These are phyloP conservation scores for Suillus clintonianus DNA, from an alignment of 768 basidiomycete species.

Conservation along the genomic window DNA sequence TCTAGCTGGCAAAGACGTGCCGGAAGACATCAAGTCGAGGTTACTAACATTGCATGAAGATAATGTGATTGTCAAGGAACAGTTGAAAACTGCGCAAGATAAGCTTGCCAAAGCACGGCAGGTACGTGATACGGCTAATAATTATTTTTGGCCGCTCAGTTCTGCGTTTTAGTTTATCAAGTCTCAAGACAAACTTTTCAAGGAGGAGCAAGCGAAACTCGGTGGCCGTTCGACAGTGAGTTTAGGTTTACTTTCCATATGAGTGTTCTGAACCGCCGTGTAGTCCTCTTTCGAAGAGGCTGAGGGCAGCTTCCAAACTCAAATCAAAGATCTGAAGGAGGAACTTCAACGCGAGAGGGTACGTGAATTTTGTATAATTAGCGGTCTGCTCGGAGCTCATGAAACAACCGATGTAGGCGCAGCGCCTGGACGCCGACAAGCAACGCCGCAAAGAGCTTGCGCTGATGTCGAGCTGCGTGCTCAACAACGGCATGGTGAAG, in stretches of 20 bases:
- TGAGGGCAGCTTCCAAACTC: slow-evolving; percentile 62
- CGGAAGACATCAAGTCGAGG: slow-evolving; percentile 79
- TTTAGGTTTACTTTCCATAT: slow-evolving; percentile 10
- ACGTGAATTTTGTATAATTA: neutral
- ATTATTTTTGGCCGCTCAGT: neutral
- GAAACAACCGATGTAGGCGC: slow-evolving; percentile 36
- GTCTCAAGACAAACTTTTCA: slow-evolving; percentile 86
- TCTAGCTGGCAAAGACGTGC: slow-evolving; percentile 74
- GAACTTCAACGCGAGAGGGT: slow-evolving; percentile 64
- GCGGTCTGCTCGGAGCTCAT: neutral
- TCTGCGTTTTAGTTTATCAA: slow-evolving; percentile 76
- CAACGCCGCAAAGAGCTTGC: slow-evolving; percentile 78
- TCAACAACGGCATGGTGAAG: slow-evolving; percentile 65
- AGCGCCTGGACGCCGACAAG: slow-evolving; percentile 53
- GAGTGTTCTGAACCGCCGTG: slow-evolving; percentile 2
- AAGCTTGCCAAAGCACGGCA: slow-evolving; percentile 80
- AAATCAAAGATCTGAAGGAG: slow-evolving; percentile 66
- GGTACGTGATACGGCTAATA: slow-evolving; percentile 40
- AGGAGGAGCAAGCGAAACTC: slow-evolving; percentile 72
- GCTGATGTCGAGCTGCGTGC: slow-evolving; percentile 77
- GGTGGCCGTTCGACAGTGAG: slow-evolving; percentile 48
- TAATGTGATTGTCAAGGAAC: slow-evolving; percentile 68
- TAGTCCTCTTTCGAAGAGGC: slow-evolving; percentile 71
- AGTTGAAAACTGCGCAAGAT: slow-evolving; percentile 68
- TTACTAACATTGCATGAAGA: slow-evolving; percentile 79